These are phyloP conservation scores for Eucalyptus caleyi DNA, from an alignment of 345 rosid species.

Conservation along the genomic window DNA sequence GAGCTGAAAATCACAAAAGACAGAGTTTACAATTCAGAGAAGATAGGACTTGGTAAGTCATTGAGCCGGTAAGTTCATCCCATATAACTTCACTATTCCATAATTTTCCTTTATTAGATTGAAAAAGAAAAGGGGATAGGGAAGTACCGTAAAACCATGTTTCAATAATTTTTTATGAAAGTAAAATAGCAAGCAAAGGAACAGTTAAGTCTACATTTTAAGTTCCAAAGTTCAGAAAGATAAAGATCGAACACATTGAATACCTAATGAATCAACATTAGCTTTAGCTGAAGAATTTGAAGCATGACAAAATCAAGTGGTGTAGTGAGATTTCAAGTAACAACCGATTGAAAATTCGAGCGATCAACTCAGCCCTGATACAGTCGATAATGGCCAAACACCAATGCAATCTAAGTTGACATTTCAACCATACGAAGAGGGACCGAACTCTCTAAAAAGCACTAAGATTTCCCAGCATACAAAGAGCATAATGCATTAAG, in stretches of 20 bases:
- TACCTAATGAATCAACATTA: not conserved
- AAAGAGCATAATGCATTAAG: too few species aligned
- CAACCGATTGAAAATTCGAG: not conserved
- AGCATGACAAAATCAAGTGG: not conserved
- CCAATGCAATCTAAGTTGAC: too few species aligned
- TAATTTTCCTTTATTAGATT: not conserved
- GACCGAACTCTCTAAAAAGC: too few species aligned
- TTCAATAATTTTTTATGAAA: not conserved
- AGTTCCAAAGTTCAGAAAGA: not conserved
- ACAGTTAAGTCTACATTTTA: not conserved
- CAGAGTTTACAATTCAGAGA: not conserved
- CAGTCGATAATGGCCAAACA: not conserved
- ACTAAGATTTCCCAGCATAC: too few species aligned
- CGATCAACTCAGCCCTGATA: not conserved
- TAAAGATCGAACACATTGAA: not conserved
- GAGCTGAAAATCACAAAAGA: not conserved
- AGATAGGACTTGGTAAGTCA: too few species aligned
- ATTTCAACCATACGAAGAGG: too few species aligned
- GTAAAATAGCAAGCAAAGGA: not conserved
- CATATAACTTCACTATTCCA: not conserved
- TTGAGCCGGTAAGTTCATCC: not conserved
- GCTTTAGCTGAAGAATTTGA: not conserved
- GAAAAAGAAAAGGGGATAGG: not conserved
- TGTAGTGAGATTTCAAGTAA: not conserved
- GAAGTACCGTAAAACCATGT: not conserved